These are phyloP conservation scores for Penstemon barbatus DNA, from an alignment of 257 asterid genomes.

Conservation along the genomic window DNA sequence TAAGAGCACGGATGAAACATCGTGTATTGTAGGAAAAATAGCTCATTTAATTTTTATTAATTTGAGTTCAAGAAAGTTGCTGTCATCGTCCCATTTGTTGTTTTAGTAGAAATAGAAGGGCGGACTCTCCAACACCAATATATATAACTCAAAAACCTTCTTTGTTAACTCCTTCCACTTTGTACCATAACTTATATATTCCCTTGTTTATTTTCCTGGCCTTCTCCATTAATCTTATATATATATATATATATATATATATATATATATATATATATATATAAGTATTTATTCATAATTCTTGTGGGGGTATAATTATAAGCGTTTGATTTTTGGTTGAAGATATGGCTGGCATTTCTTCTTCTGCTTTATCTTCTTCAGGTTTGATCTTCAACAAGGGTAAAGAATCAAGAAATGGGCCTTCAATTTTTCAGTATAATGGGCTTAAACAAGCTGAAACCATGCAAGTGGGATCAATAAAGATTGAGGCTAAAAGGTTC, in stretches of 20 bases:
- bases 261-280: no score
- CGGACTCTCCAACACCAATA: slow-evolving; percentile 41
- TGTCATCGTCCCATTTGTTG: slow-evolving; percentile 38
- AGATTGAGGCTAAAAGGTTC: slow-evolving; percentile 22
- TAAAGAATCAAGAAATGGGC: slow-evolving; percentile 44
- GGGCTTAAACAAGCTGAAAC: slow-evolving; percentile 47
- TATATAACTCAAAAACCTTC: slow-evolving; percentile 15
- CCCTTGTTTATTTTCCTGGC: neutral
- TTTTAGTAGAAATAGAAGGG: slow-evolving; percentile 7
- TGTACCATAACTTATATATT: neutral
- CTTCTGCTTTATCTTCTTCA: slow-evolving; percentile 44
- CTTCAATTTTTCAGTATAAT: slow-evolving; percentile 37
- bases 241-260: no score
- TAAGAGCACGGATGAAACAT: no score
- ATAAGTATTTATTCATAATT: no score
- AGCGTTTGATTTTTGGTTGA: neutral
- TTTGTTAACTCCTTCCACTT: slow-evolving; percentile 46
- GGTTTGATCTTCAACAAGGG: slow-evolving; percentile 37
- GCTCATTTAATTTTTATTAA: no score
- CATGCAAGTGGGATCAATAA: slow-evolving; percentile 30
- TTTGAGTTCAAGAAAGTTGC: slow-evolving; percentile 10
- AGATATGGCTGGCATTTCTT: slow-evolving; percentile 48
- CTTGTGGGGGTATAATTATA: no score
- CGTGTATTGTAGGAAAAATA: no score
- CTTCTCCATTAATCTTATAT: slow-evolving; percentile 16